These are phyloP conservation scores for Avena sativa DNA, from an alignment of 176 grass and related monocot species.

Conservation along the genomic window DNA sequence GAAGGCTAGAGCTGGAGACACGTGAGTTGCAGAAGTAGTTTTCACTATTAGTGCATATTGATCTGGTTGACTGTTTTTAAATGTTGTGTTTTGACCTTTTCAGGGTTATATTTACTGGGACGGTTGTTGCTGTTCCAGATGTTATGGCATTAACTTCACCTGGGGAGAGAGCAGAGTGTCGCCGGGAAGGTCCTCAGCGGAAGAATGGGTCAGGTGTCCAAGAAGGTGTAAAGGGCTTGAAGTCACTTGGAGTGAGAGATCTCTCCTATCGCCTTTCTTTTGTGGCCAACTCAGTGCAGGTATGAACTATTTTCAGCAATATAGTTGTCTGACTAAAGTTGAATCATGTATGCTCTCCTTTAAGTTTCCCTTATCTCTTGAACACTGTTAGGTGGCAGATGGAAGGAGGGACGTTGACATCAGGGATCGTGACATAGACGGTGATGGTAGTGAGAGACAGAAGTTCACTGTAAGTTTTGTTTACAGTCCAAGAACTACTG, in stretches of 20 bases:
- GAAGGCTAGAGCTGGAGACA: conserved; percentile 96
- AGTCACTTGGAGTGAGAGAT: conserved; percentile 87
- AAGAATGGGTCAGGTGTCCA: conserved; percentile 72
- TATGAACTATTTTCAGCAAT: conserved; percentile 42
- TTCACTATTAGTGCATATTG: not conserved
- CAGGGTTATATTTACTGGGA: conserved; percentile 89
- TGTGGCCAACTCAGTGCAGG: conserved; percentile 94
- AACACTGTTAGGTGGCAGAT: conserved; percentile 72
- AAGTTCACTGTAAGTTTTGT: conserved; percentile 80
- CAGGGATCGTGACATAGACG: conserved; percentile 70
- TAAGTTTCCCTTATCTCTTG: conserved; percentile 17
- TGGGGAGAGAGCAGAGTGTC: conserved; percentile 95
- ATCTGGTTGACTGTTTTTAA: not conserved
- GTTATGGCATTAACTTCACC: conserved; percentile 97
- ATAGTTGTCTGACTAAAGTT: not conserved
- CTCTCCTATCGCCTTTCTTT: conserved; percentile 96
- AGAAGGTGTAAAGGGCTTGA: conserved; percentile 93
- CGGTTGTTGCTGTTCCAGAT: conserved; percentile 92
- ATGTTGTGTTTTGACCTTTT: conserved; percentile 19
- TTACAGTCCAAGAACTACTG: not conserved
- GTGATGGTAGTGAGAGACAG: conserved; percentile 75
- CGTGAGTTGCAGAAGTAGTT: conserved; percentile 56
- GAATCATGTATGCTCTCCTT: not conserved
- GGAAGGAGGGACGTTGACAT: conserved; percentile 85
- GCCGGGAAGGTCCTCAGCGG: conserved; percentile 81